phyloP scores from a whole-genome alignment of 768 basidiomycete species.

The Hygrocybe punicea region DNA sequence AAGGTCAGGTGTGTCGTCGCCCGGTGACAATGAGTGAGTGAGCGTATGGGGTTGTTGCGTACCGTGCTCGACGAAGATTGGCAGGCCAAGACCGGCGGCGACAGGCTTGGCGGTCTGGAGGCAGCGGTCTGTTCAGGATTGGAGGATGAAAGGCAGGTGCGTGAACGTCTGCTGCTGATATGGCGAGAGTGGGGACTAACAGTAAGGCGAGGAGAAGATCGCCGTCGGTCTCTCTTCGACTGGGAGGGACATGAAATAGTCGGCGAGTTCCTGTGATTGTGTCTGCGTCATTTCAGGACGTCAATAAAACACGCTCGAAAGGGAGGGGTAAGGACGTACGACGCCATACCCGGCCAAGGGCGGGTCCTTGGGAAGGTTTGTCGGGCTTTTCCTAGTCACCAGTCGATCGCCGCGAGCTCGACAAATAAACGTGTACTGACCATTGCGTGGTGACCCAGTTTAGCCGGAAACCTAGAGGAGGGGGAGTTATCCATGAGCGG shows the following conservation, averaged over 20 bases:
- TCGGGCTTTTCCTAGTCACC: constrained; percentile 51
- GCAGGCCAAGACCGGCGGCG: constrained; percentile 57
- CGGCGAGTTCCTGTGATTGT: constrained; percentile 72
- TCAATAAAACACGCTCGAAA: background rate
- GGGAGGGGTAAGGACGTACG: constrained; percentile 31
- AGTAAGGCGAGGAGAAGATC: constrained; percentile 84
- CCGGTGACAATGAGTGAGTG: background rate
- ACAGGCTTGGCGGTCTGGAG: constrained; percentile 72
- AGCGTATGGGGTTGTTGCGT: constrained; percentile 10
- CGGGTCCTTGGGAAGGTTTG: constrained; percentile 70
- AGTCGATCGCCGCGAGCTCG: background rate
- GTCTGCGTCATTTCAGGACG: constrained; percentile 32
- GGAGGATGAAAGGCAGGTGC: background rate
- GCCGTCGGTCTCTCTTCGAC: constrained; percentile 66
- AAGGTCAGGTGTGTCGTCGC: too few species aligned
- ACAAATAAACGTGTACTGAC: constrained; percentile 43
- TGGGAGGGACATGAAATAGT: constrained; percentile 61
- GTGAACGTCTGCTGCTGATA: background rate
- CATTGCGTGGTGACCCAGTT: constrained; percentile 70
- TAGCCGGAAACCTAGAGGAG: constrained; percentile 60
- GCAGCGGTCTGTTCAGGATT: constrained; percentile 92
- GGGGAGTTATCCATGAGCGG: constrained; percentile 8
- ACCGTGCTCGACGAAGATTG: constrained; percentile 82
- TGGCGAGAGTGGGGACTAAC: constrained; percentile 37
- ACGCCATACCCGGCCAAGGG: constrained; percentile 71